Conservation (phyloP, 1,139 yeast genomes). For the Sugiyamaella pinicola region DNA sequence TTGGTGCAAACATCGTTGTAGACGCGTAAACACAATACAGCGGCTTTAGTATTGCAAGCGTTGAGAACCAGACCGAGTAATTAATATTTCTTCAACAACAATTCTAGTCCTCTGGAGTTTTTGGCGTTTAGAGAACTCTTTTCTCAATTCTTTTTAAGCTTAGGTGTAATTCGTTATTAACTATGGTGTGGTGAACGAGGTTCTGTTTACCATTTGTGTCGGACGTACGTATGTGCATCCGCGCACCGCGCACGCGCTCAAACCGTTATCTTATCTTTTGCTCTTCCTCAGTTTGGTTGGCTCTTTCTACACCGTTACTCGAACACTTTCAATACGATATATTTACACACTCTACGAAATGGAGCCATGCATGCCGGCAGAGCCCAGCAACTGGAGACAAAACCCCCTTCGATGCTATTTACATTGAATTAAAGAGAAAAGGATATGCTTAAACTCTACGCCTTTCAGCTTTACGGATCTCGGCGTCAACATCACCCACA, state of each 20-base stretch:
- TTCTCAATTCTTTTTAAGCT: neutral
- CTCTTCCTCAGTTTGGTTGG: too few relatives aligned
- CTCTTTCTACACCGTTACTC: too few relatives aligned
- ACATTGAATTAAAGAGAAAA: neutral
- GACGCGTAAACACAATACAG: neutral
- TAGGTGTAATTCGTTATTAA: too few relatives aligned
- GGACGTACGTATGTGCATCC: neutral
- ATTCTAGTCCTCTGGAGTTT: too few relatives aligned
- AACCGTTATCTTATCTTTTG: neutral
- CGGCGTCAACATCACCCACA: conserved; percentile 71
- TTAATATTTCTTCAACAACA: too few relatives aligned
- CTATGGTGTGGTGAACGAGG: too few relatives aligned
- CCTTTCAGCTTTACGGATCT: conserved; percentile 35
- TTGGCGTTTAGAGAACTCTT: too few relatives aligned
- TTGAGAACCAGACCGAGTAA: too few relatives aligned
- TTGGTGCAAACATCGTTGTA: conserved; percentile 12
- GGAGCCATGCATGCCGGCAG: too few relatives aligned
- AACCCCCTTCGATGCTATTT: conserved; percentile 1
- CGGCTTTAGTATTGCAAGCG: too few relatives aligned
- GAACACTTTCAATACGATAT: too few relatives aligned
- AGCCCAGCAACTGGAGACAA: too few relatives aligned
- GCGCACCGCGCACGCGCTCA: neutral
- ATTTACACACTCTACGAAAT: neutral
- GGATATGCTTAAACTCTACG: conserved; percentile 26
- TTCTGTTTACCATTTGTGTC: neutral